Conservation (phyloP, 495 filamentous ascomycete genomes). For the Chaetomidium leptoderma region DNA sequence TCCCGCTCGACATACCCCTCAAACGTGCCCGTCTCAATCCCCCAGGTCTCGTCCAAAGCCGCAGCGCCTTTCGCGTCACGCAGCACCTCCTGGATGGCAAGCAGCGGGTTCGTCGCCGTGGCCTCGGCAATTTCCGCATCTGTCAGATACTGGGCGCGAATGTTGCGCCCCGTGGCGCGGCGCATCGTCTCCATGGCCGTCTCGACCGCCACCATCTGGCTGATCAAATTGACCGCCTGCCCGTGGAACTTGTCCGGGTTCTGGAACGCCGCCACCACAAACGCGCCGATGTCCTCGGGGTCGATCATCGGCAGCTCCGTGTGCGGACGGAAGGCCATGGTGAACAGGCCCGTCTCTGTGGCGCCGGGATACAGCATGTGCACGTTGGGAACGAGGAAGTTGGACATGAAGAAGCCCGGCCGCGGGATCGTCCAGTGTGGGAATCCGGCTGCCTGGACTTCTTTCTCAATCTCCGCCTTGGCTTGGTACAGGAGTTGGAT, state of each 20-base stretch:
- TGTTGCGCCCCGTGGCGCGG: slow-evolving; percentile 30
- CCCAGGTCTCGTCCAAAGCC: too few relatives aligned
- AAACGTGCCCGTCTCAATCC: slow-evolving; percentile 31
- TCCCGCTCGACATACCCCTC: slow-evolving; percentile 39
- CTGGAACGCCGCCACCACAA: slow-evolving; percentile 41
- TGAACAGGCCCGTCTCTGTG: slow-evolving; percentile 33
- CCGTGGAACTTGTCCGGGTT: slow-evolving; percentile 38
- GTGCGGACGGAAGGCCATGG: slow-evolving; percentile 18
- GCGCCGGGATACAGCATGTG: slow-evolving; percentile 36
- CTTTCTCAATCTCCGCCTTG: slow-evolving; percentile 39
- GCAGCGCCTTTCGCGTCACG: slow-evolving; percentile 21
- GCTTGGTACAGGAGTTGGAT: slow-evolving; percentile 28
- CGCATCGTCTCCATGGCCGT: slow-evolving; percentile 33
- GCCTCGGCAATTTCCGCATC: slow-evolving; percentile 39
- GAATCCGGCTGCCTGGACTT: slow-evolving; percentile 33
- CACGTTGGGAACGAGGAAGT: slow-evolving; percentile 39
- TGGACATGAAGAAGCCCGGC: slow-evolving; percentile 50
- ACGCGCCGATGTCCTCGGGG: slow-evolving; percentile 47
- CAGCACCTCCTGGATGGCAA: slow-evolving; percentile 16
- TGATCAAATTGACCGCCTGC: slow-evolving; percentile 38
- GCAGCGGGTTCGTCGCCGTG: slow-evolving; percentile 25
- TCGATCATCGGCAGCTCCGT: slow-evolving; percentile 41
- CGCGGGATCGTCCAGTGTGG: slow-evolving; percentile 42
- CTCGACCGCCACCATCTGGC: slow-evolving; percentile 35
- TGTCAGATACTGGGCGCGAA: slow-evolving; percentile 35